phyloP scores from a whole-genome alignment of 441 rosid species.

The Kokia cookei region DNA sequence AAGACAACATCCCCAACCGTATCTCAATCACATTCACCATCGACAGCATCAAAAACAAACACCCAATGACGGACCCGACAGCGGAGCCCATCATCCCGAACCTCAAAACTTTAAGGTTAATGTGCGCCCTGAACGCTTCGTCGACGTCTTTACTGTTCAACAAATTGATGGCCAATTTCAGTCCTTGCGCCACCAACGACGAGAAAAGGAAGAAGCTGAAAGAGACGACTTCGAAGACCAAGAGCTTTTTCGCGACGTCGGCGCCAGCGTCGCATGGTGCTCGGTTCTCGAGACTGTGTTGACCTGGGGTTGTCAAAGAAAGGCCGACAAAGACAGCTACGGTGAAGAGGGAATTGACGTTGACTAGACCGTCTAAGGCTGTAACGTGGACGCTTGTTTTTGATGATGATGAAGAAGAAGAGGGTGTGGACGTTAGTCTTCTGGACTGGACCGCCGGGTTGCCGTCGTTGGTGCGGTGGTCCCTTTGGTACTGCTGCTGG shows the following conservation, averaged over 20 bases:
- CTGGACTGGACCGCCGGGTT: not conserved
- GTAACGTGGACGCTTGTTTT: constrained; percentile 92
- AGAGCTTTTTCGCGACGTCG: constrained; percentile 55
- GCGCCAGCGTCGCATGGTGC: constrained; percentile 54
- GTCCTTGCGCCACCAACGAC: constrained; percentile 76
- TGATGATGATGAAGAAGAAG: constrained; percentile 17
- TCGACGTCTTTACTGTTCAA: constrained; percentile 81
- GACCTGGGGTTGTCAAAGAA: constrained; percentile 66
- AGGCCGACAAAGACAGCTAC: constrained; percentile 94
- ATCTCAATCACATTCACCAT: constrained; percentile 82
- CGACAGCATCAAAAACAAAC: constrained; percentile 79
- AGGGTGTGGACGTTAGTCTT: constrained; percentile 22
- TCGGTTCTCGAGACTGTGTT: constrained; percentile 68
- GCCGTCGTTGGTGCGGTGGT: constrained; percentile 15
- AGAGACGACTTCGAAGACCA: constrained; percentile 81
- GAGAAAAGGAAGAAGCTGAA: constrained; percentile 90
- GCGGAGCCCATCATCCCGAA: constrained; percentile 89
- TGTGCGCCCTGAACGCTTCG: constrained; percentile 76
- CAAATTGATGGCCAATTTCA: constrained; percentile 77
- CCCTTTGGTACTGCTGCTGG: constrained; percentile 31
- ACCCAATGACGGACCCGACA: constrained; percentile 81
- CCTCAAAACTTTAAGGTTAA: constrained; percentile 61
- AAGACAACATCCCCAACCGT: constrained; percentile 41
- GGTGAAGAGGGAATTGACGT: constrained; percentile 93
- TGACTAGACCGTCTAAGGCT: constrained; percentile 84